These are phyloP conservation scores for Phytophthora sansomeana DNA, from an alignment of 352 stramenopile genomes.

Conservation along the genomic window DNA sequence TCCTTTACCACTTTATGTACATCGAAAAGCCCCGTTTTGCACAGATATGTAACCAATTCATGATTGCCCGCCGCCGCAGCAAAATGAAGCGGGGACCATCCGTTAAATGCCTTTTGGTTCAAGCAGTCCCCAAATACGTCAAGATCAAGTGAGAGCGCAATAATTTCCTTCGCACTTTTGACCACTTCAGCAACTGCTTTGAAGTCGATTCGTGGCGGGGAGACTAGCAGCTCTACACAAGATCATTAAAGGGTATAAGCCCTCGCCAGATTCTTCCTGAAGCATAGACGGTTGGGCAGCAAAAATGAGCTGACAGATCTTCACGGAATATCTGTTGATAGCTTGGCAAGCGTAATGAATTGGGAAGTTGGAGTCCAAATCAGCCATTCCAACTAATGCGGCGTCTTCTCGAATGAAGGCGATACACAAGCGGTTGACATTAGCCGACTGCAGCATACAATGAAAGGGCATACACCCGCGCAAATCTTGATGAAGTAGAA, in stretches of 20 bases:
- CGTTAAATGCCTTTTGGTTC: constrained; percentile 41
- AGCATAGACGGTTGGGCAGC: constrained; percentile 42
- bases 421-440: constrained; percentile 61
- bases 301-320: constrained; percentile 61
- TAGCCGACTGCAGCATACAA: constrained; percentile 53
- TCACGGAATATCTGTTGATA: constrained; percentile 54
- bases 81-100: constrained; percentile 66
- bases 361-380: constrained; percentile 55
- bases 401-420: constrained; percentile 41
- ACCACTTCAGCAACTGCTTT: constrained; percentile 16
- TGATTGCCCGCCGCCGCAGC: constrained; percentile 58
- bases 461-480: constrained; percentile 64
- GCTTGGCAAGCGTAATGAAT: constrained; percentile 74
- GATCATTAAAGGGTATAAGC: constrained; percentile 55
- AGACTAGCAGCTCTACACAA: constrained; percentile 48
- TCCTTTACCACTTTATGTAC: constrained; percentile 49
- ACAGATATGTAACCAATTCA: constrained; percentile 49
- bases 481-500: constrained; percentile 65
- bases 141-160: constrained; percentile 63
- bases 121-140: constrained; percentile 71
- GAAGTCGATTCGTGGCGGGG: constrained; percentile 1
- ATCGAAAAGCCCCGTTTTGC: constrained; percentile 44
- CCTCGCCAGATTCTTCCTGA: constrained; percentile 47
- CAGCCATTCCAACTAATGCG: constrained; percentile 47
- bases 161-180: constrained; percentile 38